Conservation (phyloP, 345 rosid genomes). For the Ricinus communis region DNA sequence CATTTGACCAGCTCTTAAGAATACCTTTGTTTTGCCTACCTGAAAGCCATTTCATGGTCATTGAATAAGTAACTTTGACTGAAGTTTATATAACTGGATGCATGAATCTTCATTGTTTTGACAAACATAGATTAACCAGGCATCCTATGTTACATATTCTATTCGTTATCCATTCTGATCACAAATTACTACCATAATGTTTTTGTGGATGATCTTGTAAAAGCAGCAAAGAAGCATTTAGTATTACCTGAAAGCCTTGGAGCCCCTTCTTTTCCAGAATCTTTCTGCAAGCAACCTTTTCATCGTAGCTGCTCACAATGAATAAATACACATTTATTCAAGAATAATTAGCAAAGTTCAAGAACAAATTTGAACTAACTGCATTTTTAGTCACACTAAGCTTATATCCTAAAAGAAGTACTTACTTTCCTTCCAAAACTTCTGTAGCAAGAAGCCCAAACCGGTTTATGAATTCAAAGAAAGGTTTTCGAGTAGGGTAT, state of each 20-base stretch:
- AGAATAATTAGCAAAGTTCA: slow-evolving; percentile 19
- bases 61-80: slow-evolving; percentile 1
- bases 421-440: slow-evolving; percentile 83
- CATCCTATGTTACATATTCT: background rate
- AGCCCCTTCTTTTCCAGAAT: slow-evolving; percentile 85
- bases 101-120: background rate
- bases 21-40: slow-evolving; percentile 95
- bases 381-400: too few species aligned
- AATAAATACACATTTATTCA: slow-evolving; percentile 17
- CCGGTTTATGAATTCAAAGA: slow-evolving; percentile 85
- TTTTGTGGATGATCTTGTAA: too few species aligned
- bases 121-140: background rate
- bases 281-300: slow-evolving; percentile 64
- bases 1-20: slow-evolving; percentile 98
- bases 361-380: background rate
- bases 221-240: slow-evolving; percentile 15
- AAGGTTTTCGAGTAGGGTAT: slow-evolving; percentile 89
- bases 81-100: background rate
- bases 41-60: slow-evolving; percentile 38
- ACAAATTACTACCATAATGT: too few species aligned
- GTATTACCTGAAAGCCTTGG: slow-evolving; percentile 81
- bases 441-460: slow-evolving; percentile 81
- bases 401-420: too few species aligned
- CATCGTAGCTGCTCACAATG: slow-evolving; percentile 63
- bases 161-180: background rate